These are phyloP conservation scores for Paramecium octaurelia DNA, from an alignment of 73 alveolate species.

Conservation along the genomic window DNA sequence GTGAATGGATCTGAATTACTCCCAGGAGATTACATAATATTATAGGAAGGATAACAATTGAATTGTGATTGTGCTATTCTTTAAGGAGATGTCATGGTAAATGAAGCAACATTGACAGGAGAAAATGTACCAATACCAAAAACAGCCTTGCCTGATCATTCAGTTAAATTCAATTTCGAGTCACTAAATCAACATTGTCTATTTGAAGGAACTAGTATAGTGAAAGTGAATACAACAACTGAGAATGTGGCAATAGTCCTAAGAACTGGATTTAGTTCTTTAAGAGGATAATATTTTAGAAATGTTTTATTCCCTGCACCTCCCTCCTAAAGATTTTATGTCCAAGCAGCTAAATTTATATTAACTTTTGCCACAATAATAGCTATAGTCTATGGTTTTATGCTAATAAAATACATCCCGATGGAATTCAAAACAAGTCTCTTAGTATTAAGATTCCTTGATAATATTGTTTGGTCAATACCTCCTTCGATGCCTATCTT, in stretches of 20 bases:
- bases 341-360: neutral
- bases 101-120: constrained; percentile 97
- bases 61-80: constrained; percentile 89
- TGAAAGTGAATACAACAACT: neutral
- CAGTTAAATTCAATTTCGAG: neutral
- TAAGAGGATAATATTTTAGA: constrained; percentile 75
- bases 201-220: constrained; percentile 59
- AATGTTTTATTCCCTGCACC: constrained; percentile 71
- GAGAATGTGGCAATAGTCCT: constrained; percentile 61
- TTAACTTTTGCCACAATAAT: neutral
- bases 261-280: constrained; percentile 73
- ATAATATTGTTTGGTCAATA: constrained; percentile 52
- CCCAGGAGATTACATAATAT: constrained; percentile 95
- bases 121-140: constrained; percentile 90
- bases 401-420: constrained; percentile 24
- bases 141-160: constrained; percentile 69
- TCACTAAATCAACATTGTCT: neutral
- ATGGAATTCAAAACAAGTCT: neutral
- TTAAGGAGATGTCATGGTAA: constrained; percentile 83
- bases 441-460: constrained; percentile 8
- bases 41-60: constrained; percentile 75
- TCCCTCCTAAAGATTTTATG: neutral
- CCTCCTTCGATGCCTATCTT: constrained; percentile 62
- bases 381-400: neutral
- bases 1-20: constrained; percentile 71